These are phyloP conservation scores for Phoenix roebelenii DNA, from an alignment of 176 grass and related monocot species.

Conservation along the genomic window DNA sequence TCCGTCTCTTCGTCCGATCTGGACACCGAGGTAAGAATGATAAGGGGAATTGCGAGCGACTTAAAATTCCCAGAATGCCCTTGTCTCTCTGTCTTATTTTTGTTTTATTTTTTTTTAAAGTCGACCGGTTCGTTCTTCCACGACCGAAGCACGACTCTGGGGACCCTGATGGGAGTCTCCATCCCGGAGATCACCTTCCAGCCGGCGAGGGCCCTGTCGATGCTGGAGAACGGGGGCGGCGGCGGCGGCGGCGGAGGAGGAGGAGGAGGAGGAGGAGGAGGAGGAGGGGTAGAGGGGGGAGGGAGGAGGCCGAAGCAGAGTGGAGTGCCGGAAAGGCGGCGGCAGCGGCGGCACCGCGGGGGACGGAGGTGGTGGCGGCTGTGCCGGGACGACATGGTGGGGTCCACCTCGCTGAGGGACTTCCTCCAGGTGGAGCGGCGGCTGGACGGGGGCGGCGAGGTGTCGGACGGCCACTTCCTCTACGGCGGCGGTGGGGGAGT, in stretches of 20 bases:
- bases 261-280: background rate
- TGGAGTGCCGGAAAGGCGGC: background rate
- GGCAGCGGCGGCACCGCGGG: constrained; percentile 15
- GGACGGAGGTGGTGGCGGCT: constrained; percentile 71
- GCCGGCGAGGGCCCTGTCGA: background rate
- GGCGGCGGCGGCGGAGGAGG: too few species aligned
- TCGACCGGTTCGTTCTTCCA: constrained; percentile 96
- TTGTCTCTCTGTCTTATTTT: background rate
- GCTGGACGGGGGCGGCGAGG: constrained; percentile 32
- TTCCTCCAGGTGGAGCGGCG: constrained; percentile 78
- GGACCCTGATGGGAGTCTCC: constrained; percentile 94
- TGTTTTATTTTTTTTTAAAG: constrained; percentile 5
- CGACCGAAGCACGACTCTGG: constrained; percentile 87
- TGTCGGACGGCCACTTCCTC: constrained; percentile 26
- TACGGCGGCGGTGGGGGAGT: background rate
- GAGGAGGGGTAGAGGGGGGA: background rate
- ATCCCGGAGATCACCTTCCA: constrained; percentile 27
- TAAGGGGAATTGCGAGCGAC: too few species aligned
- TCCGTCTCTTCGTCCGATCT: constrained; percentile 91
- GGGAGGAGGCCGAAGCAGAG: background rate
- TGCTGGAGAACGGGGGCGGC: background rate
- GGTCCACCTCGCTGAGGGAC: constrained; percentile 53
- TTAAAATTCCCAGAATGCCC: too few species aligned
- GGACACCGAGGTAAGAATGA: constrained; percentile 66
- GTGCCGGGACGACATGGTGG: constrained; percentile 31